phyloP scores from a whole-genome alignment of 129 eudicot species.

The Helianthus tuberosus region DNA sequence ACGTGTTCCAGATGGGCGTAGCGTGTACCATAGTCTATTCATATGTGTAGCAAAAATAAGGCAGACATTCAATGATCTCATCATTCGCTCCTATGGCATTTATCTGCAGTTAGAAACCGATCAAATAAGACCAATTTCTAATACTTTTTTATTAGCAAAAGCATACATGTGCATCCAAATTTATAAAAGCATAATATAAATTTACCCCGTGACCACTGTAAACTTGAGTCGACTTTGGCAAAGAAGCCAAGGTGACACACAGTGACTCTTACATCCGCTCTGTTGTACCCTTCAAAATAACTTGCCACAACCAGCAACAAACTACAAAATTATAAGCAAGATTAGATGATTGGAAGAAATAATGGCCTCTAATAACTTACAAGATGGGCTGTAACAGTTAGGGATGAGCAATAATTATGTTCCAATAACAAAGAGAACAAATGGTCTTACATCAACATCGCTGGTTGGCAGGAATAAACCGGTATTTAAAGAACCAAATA shows the following conservation, averaged over 20 bases:
- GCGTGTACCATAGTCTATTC: slow-evolving; percentile 84
- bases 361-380: no score
- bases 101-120: no score
- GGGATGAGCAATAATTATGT: no score
- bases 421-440: no score
- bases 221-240: slow-evolving; percentile 89
- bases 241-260: slow-evolving; percentile 73
- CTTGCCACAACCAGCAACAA: slow-evolving; percentile 85
- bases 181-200: neutral
- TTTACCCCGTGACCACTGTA: slow-evolving; percentile 93
- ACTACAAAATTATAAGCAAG: no score
- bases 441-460: no score
- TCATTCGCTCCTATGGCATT: no score
- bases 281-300: slow-evolving; percentile 86
- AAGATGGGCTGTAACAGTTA: no score
- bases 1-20: slow-evolving; percentile 95
- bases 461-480: no score
- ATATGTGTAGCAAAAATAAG: slow-evolving; percentile 1
- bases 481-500: no score
- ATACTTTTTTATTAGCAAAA: neutral
- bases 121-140: neutral
- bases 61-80: no score
- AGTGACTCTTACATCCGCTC: slow-evolving; percentile 88
- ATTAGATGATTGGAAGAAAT: no score
- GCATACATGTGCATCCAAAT: neutral